Conservation (phyloP, 768 basidiomycete species). For the Pisolithus tinctorius region DNA sequence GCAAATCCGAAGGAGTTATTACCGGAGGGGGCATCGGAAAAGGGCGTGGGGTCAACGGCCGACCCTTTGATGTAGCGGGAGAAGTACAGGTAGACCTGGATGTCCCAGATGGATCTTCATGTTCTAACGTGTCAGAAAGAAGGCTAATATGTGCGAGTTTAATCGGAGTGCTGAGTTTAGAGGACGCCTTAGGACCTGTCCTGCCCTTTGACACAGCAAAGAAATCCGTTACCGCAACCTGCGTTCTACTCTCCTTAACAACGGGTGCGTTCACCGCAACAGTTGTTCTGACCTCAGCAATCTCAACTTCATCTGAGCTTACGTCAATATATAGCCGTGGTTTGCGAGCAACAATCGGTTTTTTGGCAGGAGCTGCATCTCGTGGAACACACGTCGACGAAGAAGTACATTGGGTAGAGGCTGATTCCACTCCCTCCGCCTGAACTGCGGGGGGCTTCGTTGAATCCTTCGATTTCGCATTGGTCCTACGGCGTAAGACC, state of each 20-base stretch:
- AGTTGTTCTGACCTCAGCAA: not conserved
- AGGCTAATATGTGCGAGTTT: slow-evolving; percentile 11
- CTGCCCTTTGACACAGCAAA: not conserved
- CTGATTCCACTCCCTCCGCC: slow-evolving; percentile 9
- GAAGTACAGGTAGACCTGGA: slow-evolving; percentile 1
- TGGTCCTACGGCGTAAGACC: slow-evolving; percentile 14
- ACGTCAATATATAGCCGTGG: slow-evolving; percentile 14
- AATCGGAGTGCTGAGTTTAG: not conserved
- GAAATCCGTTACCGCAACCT: not conserved
- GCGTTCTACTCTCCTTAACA: not conserved
- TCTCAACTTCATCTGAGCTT: slow-evolving; percentile 15
- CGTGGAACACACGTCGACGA: too few species aligned
- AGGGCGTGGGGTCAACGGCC: slow-evolving; percentile 9
- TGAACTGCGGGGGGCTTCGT: not conserved
- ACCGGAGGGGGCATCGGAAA: slow-evolving; percentile 21
- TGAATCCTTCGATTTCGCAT: slow-evolving; percentile 1
- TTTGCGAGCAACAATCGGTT: slow-evolving; percentile 2
- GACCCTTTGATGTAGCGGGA: not conserved
- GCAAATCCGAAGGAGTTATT: not conserved
- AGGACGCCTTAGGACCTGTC: not conserved
- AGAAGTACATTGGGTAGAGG: not conserved
- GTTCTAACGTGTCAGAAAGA: slow-evolving; percentile 6
- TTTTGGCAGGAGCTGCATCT: not conserved
- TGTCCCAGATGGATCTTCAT: slow-evolving; percentile 9
- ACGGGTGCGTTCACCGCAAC: not conserved